A percentile compares a stretch with the other conserved stretches of the same genome.
phyloP scores from a whole-genome alignment of 2,329 filamentous ascomycete species.

The Phaeoacremonium minimum region DNA sequence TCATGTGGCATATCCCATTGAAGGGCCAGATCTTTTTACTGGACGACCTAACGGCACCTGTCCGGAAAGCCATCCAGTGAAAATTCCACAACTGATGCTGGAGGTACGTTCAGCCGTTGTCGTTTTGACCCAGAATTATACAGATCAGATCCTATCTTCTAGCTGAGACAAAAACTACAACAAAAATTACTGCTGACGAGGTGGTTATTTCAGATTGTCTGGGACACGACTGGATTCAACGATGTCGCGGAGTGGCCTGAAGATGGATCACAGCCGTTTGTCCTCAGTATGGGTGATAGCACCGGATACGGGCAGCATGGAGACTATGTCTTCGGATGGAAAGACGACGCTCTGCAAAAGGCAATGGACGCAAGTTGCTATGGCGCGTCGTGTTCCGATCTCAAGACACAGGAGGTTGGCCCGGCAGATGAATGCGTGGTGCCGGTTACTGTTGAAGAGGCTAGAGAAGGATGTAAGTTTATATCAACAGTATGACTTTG shows the following conservation, averaged over 20 bases:
- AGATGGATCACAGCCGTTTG: slow-evolving; percentile 14
- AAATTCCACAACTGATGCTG: slow-evolving; percentile 38
- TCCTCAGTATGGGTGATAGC: slow-evolving; percentile 19
- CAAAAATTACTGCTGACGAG: too few relatives aligned
- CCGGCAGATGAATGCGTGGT: slow-evolving; percentile 13
- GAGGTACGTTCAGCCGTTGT: too few relatives aligned
- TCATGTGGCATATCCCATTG: slow-evolving; percentile 40
- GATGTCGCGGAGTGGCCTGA: slow-evolving; percentile 17
- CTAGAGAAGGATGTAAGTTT: slow-evolving; percentile 17
- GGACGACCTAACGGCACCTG: slow-evolving; percentile 25
- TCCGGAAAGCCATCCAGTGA: slow-evolving; percentile 34
- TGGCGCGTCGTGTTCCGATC: slow-evolving; percentile 12
- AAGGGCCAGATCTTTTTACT: slow-evolving; percentile 19
- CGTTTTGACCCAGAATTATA: too few relatives aligned
- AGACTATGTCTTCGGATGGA: slow-evolving; percentile 11
- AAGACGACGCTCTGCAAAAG: slow-evolving; percentile 16
- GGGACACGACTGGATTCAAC: too few relatives aligned
- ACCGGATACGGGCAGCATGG: slow-evolving; percentile 10
- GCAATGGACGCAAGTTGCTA: slow-evolving; percentile 17
- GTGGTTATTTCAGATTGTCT: too few relatives aligned
- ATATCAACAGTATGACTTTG: too few relatives aligned
- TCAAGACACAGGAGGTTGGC: slow-evolving; percentile 15
- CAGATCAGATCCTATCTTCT: too few relatives aligned
- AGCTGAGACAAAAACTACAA: slow-evolving; percentile 19
- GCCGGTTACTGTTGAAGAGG: slow-evolving; percentile 12